Evolutionary conservation across 2,329 filamentous ascomycete species (phyloP), one percentile per base, ranked within the genome.

Genomic region (Aspergillus ruber): DNA sequence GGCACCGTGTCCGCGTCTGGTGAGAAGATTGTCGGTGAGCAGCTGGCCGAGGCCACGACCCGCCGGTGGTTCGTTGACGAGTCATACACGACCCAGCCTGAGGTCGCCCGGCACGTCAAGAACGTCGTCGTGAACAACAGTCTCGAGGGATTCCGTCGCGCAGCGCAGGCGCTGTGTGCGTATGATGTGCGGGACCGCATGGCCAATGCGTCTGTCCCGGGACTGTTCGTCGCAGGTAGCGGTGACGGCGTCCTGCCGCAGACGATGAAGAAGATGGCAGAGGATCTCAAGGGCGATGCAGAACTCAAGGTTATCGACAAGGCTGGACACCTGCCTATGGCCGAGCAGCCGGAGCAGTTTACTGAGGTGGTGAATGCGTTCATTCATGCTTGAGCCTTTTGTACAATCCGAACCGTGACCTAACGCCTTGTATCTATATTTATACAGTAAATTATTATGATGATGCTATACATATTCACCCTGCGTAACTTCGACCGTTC

Each of bases 261-360:
- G 71, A 85, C 84, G 3, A 94, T 95, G 88, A 82, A 84, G 46
- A 82, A 82, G 12, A 88, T 90, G 77, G 81, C 76, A 46, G 74
- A 68, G 0, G 63, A 71, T 15, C 64, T 88, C 38, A 83, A 84
- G 8, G 63, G 66, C 0, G 80, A 78, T 0, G 78, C 77, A 0
- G 75, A 80, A 49, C 76, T 90, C 54, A 81, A 77, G 62, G 67
- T 86, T 48, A 79, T 94, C 8, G 79, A 86, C 0, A 72, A 77
- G 7, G 82, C 88, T 0, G 89, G 89, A 0, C 89, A 95, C 71
- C 68, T 95, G 59, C 89, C 89, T 0, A 94, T 94, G 87, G 83
- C 83, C 42, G 89, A 94, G 69, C 79, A 81, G 55, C 83, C 86
- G 0, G 69, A 74, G 48, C 81, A 76, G 3, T 90, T 90, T 63